Evolutionary conservation across 148 eudicot genomes (phyloP), one percentile per base, ranked within the genome.

Genomic region (Oxyria digyna): DNA sequence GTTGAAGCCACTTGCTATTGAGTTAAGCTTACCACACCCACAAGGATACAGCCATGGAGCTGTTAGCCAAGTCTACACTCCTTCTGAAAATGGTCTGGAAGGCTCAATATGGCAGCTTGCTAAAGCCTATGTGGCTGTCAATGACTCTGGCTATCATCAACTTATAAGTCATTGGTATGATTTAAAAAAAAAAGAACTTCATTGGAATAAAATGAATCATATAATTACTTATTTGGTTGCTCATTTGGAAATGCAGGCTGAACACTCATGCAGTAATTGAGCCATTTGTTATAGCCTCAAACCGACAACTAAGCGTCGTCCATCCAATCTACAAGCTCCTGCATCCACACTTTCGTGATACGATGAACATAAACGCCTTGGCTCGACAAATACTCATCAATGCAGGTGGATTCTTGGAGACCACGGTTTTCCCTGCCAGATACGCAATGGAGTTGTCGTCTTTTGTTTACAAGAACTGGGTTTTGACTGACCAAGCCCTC

Each of bases 141-240:
- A 85, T 78, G 96, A 92, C 75, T 89, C 98, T 0, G 98, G 98
- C 23, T 82, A 78, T 66, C 98, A 92, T 78, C 94, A 92, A 81
- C 96, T 92, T 67, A 82, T 87, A 26, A 85, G 89, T 78, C 98
- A 92, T 78, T 89, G 98, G 98, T 92, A 84, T 31, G 42, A 48
- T 9, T 21, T 23, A 1, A 8, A 24, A 55, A 27, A 24, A 4
- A 57, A 57, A 11, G 26, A 59, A 33, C 65, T 59, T 27, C 13
- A 33, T 12, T 64, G 68, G 13, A 64, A 18, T 5, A 15, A 35
- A 18, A 37, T 2, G 41, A 35, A 35, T 35, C 38, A 35, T 35
- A 35, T 6, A 35, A n/a, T n/a, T n/a, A n/a, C n/a, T n/a, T n/a
- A n/a, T n/a, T 35, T 35, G 38, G 3, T 35, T 35, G 4, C 38